Base-by-base conservation (phyloP, 2,329 filamentous ascomycete genomes). In the Dothideomycetes sp. region DNA sequence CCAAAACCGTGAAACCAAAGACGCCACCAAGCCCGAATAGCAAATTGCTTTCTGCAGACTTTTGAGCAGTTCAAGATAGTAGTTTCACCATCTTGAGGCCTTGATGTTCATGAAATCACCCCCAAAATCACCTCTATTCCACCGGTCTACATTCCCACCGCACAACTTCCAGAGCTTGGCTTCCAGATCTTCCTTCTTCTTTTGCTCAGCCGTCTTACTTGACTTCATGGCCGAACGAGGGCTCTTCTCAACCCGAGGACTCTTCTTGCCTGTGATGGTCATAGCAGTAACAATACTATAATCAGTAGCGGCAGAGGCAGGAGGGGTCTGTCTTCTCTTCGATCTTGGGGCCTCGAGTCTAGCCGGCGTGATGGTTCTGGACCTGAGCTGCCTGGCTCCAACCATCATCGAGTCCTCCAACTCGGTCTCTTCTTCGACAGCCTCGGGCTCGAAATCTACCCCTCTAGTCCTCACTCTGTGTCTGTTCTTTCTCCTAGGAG, bases 61-160 rank as follows among this genome's bases (percentile, higher is more conserved):
- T n/a, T n/a, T n/a, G n/a, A n/a, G n/a, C n/a, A n/a, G n/a, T n/a
- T n/a, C n/a, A n/a, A n/a, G n/a, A n/a, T n/a, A n/a, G n/a, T n/a
- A n/a, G n/a, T n/a, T n/a, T n/a, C 34, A 58, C 56, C 56, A 58
- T 36, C 56, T 49, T 15, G 40, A 46, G 7, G 51, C 56, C 43
- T 52, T 57, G 39, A 44, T 49, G 29, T 34, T 39, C 34, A 57
- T 53, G 11, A 46, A 42, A 1, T n/a, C n/a, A n/a, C 47, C 53
- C 15, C 51, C 55, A 44, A 60, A 60, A 30, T 59, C 56, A 2
- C 56, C 55, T 8, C 50, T 44, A 42, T 59, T 60, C 55, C 56
- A 60, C 33, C 51, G 42, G 41, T 37, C 42, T 8, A 60, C 46
- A 47, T 59, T 53, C 11, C 43, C 35, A 30, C 54, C 55, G 38